phyloP scores from a whole-genome alignment of 345 rosid genomes.

The Salix koriyanagi region DNA sequence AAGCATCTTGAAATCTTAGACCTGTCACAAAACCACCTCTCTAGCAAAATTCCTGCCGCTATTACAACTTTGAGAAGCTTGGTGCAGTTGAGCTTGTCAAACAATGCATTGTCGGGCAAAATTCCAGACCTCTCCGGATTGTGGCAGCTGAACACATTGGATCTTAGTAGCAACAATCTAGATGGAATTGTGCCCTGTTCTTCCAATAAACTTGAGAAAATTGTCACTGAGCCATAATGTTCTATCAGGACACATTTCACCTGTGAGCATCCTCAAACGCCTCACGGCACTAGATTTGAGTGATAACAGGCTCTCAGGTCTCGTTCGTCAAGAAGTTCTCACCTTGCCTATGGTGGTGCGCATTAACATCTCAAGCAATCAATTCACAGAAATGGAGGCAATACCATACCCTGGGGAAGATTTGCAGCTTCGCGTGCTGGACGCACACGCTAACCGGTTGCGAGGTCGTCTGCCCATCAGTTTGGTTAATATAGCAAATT shows the following conservation, averaged over 20 bases:
- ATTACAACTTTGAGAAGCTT: constrained; percentile 40
- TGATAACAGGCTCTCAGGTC: constrained; percentile 45
- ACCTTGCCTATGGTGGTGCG: constrained; percentile 33
- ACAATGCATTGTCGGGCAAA: constrained; percentile 42
- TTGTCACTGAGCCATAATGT: constrained; percentile 35
- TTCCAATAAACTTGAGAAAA: constrained; percentile 43
- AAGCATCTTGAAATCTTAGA: constrained; percentile 36
- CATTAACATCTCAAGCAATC: constrained; percentile 45
- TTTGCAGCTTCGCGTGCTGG: constrained; percentile 36
- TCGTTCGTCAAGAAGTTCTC: constrained; percentile 25
- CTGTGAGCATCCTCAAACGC: constrained; percentile 24
- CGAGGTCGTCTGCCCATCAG: constrained; percentile 42
- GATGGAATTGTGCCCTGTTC: constrained; percentile 39
- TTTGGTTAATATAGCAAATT: constrained; percentile 34
- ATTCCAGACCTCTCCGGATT: constrained; percentile 44
- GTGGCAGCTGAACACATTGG: constrained; percentile 48
- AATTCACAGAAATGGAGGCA: constrained; percentile 33
- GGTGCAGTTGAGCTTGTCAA: constrained; percentile 31
- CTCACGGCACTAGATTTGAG: constrained; percentile 40
- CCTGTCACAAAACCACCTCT: constrained; percentile 43
- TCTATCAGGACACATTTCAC: constrained; percentile 43
- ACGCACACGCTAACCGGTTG: constrained; percentile 43
- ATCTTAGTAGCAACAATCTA: constrained; percentile 42
- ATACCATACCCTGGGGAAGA: constrained; percentile 11
- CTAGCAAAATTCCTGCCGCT: constrained; percentile 37